Conservation (phyloP, 768 basidiomycete species). For the Termitomyces sp. region DNA sequence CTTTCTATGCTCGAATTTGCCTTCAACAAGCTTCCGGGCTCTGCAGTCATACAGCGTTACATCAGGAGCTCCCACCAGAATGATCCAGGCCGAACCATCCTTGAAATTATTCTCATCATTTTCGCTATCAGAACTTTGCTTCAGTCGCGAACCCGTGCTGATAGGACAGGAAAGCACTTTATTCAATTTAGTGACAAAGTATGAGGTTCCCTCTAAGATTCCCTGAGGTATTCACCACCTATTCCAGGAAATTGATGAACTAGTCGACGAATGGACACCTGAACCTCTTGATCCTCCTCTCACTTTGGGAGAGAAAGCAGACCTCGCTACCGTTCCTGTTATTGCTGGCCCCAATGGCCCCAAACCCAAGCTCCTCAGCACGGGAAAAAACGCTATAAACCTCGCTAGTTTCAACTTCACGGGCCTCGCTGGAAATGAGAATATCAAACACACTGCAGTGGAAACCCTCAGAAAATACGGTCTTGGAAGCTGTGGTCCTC, state of each 20-base stretch:
- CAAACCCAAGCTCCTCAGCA: conserved; percentile 69
- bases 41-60: conserved; percentile 81
- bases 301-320: conserved; percentile 50
- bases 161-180: conserved; percentile 80
- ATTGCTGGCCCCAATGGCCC: conserved; percentile 78
- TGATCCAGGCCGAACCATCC: conserved; percentile 86
- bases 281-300: conserved; percentile 73
- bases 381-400: conserved; percentile 75
- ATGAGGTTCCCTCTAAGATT: conserved; percentile 9
- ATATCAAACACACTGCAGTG: conserved; percentile 79
- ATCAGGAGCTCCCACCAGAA: conserved; percentile 94
- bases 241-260: conserved; percentile 89
- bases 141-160: conserved; percentile 83
- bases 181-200: conserved; percentile 91
- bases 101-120: conserved; percentile 82
- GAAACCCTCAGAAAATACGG: conserved; percentile 86
- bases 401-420: conserved; percentile 90
- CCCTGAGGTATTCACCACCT: not conserved
- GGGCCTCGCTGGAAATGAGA: conserved; percentile 83
- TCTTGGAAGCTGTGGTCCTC: conserved; percentile 91
- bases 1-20: conserved; percentile 54
- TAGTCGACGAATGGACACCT: conserved; percentile 93
- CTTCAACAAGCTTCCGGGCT: conserved; percentile 76
- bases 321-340: conserved; percentile 71
- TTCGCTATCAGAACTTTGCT: conserved; percentile 90